These are phyloP conservation scores for Saprolegnia parasitica DNA, from an alignment of 352 stramenopile species.

Conservation along the genomic window DNA sequence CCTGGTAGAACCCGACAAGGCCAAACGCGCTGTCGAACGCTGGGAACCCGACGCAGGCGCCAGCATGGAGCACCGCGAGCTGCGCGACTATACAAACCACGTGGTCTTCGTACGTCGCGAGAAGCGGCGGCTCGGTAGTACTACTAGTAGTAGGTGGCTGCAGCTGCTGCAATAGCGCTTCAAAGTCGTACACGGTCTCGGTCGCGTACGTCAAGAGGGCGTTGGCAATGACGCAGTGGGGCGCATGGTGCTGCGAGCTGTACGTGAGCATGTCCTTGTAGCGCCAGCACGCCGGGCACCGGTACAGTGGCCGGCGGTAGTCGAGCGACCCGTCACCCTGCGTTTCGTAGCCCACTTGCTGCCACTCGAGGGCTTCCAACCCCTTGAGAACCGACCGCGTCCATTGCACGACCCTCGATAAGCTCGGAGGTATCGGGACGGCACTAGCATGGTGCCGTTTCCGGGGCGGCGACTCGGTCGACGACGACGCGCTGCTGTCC, in stretches of 20 bases:
- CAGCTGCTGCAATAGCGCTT: neutral
- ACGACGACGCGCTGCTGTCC: neutral
- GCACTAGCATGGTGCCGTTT: neutral
- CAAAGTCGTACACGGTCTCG: neutral
- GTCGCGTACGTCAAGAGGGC: neutral
- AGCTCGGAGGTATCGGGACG: neutral
- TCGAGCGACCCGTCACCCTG: neutral
- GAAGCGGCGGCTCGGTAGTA: too few relatives aligned
- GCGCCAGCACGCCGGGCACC: neutral
- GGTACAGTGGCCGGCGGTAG: neutral
- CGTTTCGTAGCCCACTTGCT: neutral
- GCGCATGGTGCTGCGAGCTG: neutral
- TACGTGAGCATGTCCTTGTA: slow-evolving; percentile 1
- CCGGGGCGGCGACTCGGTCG: neutral
- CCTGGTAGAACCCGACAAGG: neutral
- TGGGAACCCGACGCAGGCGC: neutral
- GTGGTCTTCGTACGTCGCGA: neutral
- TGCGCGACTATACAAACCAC: neutral
- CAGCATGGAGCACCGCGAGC: neutral
- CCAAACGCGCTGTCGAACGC: neutral
- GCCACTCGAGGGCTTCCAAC: neutral
- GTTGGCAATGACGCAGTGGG: neutral
- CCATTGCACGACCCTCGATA: neutral
- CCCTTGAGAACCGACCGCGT: neutral
- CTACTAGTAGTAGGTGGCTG: neutral